Evolutionary conservation across 1,284 basidiomycete species (phyloP), one percentile per base, ranked within the genome.

Genomic region (Spongiforma sp.): DNA sequence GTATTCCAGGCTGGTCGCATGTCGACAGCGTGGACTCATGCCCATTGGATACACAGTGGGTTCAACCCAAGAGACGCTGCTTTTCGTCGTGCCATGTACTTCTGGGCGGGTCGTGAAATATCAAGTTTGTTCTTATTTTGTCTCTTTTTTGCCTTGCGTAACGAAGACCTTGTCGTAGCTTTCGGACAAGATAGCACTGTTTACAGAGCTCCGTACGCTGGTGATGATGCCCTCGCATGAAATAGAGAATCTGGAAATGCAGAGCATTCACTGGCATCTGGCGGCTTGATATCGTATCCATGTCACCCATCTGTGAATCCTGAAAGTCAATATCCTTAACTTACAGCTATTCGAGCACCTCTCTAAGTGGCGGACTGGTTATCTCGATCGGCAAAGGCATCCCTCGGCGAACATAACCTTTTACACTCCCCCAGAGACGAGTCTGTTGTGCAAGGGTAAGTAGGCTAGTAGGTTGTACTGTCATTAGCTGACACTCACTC

Each of bases 41-140:
- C n/a, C 6, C 6, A 14, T 26, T 10, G 3, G 8, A 39, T 3
- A 28, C 10, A 15, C 19, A 66, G 55, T 7, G 21, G 57, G 26
- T 6, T 54, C 62, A 2, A 59, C 63, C 32, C 58, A 56, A 21
- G 88, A 90, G 71, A 91, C 90, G 0, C 65, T 91, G 0, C 84
- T 93, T 71, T 92, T 85, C 67, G 85, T 86, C 2, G 81, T 88
- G 30, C 87, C 89, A 1, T 89, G 87, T 66, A 90, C 89, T 0
- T 93, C 90, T 0, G 90, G 86, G 0, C 80, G 86, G 19, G 90
- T 91, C 1, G 83, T 85, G 11, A 79, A 79, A 33, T 87, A 88
- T 70, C 87, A 90, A 80, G 89, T 88, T 37, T 58, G 79, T 48
- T 33, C 36, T 57, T 50, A 41, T 17, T 10, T 58, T 17, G 53